phyloP scores from a whole-genome alignment of 2,329 filamentous ascomycete species.

The Microsporum canis region DNA sequence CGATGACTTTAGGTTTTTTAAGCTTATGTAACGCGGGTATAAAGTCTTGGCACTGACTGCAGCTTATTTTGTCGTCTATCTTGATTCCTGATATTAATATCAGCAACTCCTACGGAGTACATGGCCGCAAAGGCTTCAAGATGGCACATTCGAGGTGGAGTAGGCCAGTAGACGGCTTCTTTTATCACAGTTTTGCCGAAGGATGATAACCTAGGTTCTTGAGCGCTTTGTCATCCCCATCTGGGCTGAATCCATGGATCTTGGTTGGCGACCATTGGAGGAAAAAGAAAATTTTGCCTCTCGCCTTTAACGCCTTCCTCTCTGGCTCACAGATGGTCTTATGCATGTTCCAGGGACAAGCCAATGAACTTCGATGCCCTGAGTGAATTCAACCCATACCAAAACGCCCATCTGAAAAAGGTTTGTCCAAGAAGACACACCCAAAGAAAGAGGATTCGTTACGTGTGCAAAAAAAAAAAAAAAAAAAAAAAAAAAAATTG shows the following conservation, averaged over 20 bases:
- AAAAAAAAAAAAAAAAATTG: neutral
- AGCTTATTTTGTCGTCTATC: neutral
- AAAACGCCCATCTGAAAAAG: neutral
- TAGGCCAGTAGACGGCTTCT: neutral
- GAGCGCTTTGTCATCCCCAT: neutral
- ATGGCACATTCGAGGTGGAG: neutral
- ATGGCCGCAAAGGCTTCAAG: neutral
- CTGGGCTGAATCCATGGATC: constrained; percentile 1
- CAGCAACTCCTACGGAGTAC: neutral
- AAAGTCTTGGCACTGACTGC: neutral
- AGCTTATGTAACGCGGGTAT: neutral
- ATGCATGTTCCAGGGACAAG: constrained; percentile 5
- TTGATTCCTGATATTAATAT: neutral
- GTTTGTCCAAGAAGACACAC: too few species aligned
- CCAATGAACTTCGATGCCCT: neutral
- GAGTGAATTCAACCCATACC: neutral
- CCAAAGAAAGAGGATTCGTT: neutral
- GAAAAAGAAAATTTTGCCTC: constrained; percentile 3
- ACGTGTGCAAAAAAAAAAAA: neutral
- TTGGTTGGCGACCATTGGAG: constrained; percentile 2
- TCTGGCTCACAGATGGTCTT: neutral
- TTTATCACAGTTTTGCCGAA: neutral
- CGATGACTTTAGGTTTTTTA: neutral
- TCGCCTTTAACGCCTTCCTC: neutral
- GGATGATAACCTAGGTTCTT: neutral